Conservation (phyloP, 805 yeast species). For the Kodamaea kaohsiungensis region DNA sequence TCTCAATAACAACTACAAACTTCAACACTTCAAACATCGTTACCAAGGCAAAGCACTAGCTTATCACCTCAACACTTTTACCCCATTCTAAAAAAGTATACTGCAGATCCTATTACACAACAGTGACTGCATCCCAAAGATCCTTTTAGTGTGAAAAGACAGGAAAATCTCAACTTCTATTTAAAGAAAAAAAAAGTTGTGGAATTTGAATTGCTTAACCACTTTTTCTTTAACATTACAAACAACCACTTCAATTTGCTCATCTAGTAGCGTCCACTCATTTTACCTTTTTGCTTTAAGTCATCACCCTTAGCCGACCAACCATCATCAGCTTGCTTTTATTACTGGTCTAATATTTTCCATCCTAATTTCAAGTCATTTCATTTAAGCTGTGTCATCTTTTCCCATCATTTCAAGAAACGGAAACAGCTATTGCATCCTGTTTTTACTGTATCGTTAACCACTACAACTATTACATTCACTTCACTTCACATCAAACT, state of each 20-base stretch:
- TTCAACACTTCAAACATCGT: too few species aligned
- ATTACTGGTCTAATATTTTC: neutral
- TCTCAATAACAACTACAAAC: too few species aligned
- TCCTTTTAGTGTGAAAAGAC: neutral
- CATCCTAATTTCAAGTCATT: neutral
- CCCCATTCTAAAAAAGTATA: too few species aligned
- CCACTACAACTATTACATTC: neutral
- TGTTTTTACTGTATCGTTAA: neutral
- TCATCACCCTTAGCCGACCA: neutral
- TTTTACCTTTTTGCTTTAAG: neutral
- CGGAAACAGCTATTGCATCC: neutral
- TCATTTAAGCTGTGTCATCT: neutral
- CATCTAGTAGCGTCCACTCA: constrained; percentile 2
- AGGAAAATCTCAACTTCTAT: neutral
- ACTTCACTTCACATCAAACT: neutral
- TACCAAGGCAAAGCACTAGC: too few species aligned
- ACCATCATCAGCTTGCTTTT: neutral
- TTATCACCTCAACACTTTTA: too few species aligned
- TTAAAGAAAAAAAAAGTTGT: neutral
- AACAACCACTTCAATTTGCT: neutral
- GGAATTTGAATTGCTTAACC: neutral
- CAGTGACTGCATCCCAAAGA: neutral
- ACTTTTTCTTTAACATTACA: neutral
- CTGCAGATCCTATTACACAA: neutral
- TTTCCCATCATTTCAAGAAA: neutral